A percentile compares a stretch with the other conserved stretches of the same genome.
Evolutionary conservation across 345 rosid species (phyloP).

Genomic region (Barbarea vulgaris): DNA sequence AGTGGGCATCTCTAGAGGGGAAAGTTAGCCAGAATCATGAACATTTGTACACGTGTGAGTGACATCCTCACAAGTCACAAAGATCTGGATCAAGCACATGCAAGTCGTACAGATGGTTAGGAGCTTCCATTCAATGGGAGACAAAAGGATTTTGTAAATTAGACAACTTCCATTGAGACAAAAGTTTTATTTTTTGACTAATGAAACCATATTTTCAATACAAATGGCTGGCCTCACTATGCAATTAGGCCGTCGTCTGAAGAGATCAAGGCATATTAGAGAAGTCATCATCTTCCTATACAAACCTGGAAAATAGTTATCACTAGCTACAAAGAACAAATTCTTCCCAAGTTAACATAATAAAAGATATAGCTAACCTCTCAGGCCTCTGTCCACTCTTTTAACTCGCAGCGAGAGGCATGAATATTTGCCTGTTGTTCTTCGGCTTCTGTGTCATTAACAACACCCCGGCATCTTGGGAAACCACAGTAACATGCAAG

Average conservation of each 20-base stretch:
- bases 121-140: background rate
- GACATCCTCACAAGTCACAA: background rate
- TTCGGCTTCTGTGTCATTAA: conserved; percentile 90
- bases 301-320: conserved; percentile 13
- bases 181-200: background rate
- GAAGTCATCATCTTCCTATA: background rate
- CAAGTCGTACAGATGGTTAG: conserved; percentile 1
- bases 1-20: background rate
- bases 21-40: background rate
- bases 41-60: background rate
- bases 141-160: background rate
- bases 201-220: background rate
- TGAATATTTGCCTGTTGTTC: conserved; percentile 68
- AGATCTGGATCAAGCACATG: conserved; percentile 21
- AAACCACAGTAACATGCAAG: conserved; percentile 92
- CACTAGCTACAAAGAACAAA: conserved; percentile 5
- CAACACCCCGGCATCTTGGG: conserved; percentile 91
- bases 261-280: background rate
- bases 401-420: conserved; percentile 70
- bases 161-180: background rate
- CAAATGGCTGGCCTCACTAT: conserved; percentile 11
- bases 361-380: conserved; percentile 15
- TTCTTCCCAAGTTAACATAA: background rate
- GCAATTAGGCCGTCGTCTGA: background rate
- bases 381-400: conserved; percentile 71